Evolutionary conservation across 495 filamentous ascomycete species (phyloP).

Genomic region (Xanthoparmelia taractica): DNA sequence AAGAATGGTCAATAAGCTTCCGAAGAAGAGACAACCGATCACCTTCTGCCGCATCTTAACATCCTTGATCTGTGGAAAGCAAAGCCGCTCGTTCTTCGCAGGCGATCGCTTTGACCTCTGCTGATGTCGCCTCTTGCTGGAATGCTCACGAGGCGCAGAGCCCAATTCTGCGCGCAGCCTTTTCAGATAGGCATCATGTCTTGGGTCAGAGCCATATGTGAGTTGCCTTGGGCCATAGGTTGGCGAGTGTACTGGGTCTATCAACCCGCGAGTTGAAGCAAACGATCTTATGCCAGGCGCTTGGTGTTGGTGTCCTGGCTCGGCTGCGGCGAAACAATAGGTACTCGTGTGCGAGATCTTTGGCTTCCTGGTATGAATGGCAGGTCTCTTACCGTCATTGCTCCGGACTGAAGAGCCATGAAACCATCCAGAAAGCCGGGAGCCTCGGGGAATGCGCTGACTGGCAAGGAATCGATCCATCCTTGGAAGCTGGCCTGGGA

Average conservation of each 20-base stretch:
- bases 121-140: not conserved
- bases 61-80: conserved; percentile 47
- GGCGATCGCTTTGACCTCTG: conserved; percentile 1
- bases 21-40: conserved; percentile 50
- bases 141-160: not conserved
- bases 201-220: conserved; percentile 11
- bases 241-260: conserved; percentile 25
- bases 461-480: conserved; percentile 10
- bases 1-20: conserved; percentile 44
- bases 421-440: conserved; percentile 21
- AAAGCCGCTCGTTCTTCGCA: conserved; percentile 32
- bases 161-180: conserved; percentile 6
- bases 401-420: conserved; percentile 20
- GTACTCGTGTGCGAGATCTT: conserved; percentile 13
- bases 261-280: conserved; percentile 24
- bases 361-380: conserved; percentile 11
- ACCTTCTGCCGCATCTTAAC: conserved; percentile 47
- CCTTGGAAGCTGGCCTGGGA: conserved; percentile 2
- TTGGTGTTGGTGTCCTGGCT: not conserved
- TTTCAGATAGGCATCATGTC: conserved; percentile 6
- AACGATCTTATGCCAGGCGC: conserved; percentile 17
- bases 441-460: conserved; percentile 21
- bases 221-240: conserved; percentile 18
- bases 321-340: conserved; percentile 2
- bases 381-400: not conserved